A percentile compares a stretch with the other conserved stretches of the same genome.
These are phyloP conservation scores for Trichosporon coremiiforme DNA, from an alignment of 1,284 basidiomycete species.

Conservation along the genomic window DNA sequence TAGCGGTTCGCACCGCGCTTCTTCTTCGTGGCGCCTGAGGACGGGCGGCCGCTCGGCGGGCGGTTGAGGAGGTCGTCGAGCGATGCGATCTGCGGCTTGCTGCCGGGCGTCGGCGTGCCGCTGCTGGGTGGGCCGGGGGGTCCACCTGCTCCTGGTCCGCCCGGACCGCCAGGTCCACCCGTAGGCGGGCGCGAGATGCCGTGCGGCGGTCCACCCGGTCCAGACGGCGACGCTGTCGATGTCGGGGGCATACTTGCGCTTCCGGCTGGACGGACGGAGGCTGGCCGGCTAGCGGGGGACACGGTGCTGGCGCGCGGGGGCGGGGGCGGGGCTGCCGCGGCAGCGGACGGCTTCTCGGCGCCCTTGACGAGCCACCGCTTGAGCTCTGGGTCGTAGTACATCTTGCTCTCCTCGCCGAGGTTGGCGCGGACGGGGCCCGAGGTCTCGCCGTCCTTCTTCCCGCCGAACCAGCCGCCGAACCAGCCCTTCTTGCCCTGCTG, in stretches of 20 bases:
- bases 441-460: slow-evolving; percentile 60
- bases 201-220: too few species aligned
- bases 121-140: slow-evolving; percentile 23
- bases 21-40: slow-evolving; percentile 61
- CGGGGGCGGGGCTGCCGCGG: slow-evolving; percentile 59
- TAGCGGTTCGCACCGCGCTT: slow-evolving; percentile 76
- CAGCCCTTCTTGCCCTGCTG: slow-evolving; percentile 21
- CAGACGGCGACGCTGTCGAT: slow-evolving; percentile 31
- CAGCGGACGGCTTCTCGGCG: slow-evolving; percentile 64
- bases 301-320: slow-evolving; percentile 76
- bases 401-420: slow-evolving; percentile 85
- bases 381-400: slow-evolving; percentile 91
- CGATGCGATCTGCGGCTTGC: slow-evolving; percentile 54
- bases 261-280: slow-evolving; percentile 56
- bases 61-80: slow-evolving; percentile 54
- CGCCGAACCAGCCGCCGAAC: slow-evolving; percentile 72
- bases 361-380: slow-evolving; percentile 97
- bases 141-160: neutral
- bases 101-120: slow-evolving; percentile 60
- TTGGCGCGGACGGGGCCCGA: slow-evolving; percentile 77
- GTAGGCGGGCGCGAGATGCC: too few species aligned
- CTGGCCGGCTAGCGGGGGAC: slow-evolving; percentile 67
- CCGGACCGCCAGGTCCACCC: too few species aligned
- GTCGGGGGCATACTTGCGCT: slow-evolving; percentile 38
- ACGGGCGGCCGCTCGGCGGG: slow-evolving; percentile 49